Base-by-base conservation (phyloP, 108 stramenopile genomes). In the Pseudonitzschia multiseries region DNA sequence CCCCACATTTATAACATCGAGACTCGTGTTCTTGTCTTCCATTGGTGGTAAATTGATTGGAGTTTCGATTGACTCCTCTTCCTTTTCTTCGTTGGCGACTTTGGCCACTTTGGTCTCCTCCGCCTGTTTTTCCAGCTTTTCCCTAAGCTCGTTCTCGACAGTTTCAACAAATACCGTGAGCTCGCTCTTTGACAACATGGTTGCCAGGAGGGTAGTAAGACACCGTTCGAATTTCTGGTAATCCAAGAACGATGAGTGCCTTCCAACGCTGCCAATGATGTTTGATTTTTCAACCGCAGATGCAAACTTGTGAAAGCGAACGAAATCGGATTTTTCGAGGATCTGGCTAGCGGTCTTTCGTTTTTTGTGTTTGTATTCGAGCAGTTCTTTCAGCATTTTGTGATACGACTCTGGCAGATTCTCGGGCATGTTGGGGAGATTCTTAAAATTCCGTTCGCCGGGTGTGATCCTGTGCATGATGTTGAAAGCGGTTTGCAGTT, bases 361-460 rank as follows among this genome's bases (percentile, higher is more conserved):
- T 10, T 61, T 50, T 64, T 90, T 90, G 53, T 88, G 85, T 50
- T 83, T 65, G 70, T 90, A 92, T 5, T 57, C 69, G 56, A 94
- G 68, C 24, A 84, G 69, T 43, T 73, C 76, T 29, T 89, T 86
- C 27, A 94, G 66, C 84, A 94, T 81, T 4, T 86, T 87, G 65
- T 77, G 86, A 69, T 76, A 94, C 10, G 84, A 83, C 15, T 86
- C 84, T 12, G 93, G 93, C 83, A 94, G 83, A 62, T 88, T 81
- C 24, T 82, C 80, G 29, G 93, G 93, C 61, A 94, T 73, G 62
- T 89, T 89, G 0, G 93, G 90, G 15, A 91, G 68, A 1, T 74
- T 46, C 42, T 72, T 57, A 50, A 92, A 66, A 15, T 85, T 57
- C 36, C 92, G 78, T 32, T 77, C 68, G 50, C 48, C 32, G 36